Evolutionary conservation across 2,329 filamentous ascomycete genomes (phyloP).

Genomic region (Aphanocladium album): DNA sequence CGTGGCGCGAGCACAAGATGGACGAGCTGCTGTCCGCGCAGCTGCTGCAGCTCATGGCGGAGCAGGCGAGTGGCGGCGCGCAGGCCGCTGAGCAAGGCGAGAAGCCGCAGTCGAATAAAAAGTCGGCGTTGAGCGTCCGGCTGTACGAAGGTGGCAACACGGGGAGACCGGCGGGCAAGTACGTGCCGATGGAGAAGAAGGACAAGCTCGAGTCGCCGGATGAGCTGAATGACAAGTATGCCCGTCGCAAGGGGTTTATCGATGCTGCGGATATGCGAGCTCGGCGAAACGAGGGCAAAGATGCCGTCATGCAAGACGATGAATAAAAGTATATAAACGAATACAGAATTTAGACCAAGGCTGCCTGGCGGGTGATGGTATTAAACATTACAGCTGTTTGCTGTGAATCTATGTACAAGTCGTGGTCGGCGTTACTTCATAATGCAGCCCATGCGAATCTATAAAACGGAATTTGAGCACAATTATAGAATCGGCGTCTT

Average conservation of each 20-base stretch:
- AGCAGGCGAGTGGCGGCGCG: slow-evolving; percentile 33
- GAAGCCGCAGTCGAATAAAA: slow-evolving; percentile 14
- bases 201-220: slow-evolving; percentile 43
- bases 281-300: slow-evolving; percentile 28
- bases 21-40: slow-evolving; percentile 79
- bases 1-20: slow-evolving; percentile 81
- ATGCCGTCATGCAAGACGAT: slow-evolving; percentile 22
- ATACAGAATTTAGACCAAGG: neutral
- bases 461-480: neutral
- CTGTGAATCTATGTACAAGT: neutral
- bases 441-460: neutral
- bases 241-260: slow-evolving; percentile 55
- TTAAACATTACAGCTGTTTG: neutral
- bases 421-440: neutral
- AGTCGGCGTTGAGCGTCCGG: slow-evolving; percentile 23
- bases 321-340: slow-evolving; percentile 16
- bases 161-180: slow-evolving; percentile 46
- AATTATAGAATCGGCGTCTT: slow-evolving; percentile 22
- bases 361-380: no score
- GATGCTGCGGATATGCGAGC: slow-evolving; percentile 44
- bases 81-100: slow-evolving; percentile 19
- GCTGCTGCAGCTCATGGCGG: slow-evolving; percentile 59
- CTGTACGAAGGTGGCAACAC: slow-evolving; percentile 54
- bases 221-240: slow-evolving; percentile 57
- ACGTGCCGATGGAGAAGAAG: slow-evolving; percentile 51